Evolutionary conservation across 73 alveolate genomes (phyloP), one percentile per base, ranked within the genome.

Genomic region (Urostyla sp.): DNA sequence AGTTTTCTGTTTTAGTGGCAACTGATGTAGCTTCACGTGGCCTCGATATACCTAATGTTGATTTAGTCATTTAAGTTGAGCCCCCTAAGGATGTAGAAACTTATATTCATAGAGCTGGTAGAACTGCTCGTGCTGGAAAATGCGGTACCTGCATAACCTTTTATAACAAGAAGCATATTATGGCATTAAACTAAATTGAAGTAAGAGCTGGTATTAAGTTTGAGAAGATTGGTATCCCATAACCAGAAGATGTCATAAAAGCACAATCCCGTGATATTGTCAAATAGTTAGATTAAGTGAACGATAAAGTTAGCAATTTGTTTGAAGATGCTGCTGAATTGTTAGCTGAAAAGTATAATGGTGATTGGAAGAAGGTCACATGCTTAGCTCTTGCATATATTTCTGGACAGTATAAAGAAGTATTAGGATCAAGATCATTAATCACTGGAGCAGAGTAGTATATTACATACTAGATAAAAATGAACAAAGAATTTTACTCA

Each of bases 1-100:
- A 78, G 59, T 91, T 91, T 48, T 89, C 92, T 54, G 94, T 97
- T 6, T 87, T 97, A 44, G 97, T 97, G 13, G 99, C 99, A 4
- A 97, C 99, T 24, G 99, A 97, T 88, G 99, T 97, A 0, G 99
- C 99, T 0, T 90, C 99, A 18, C 84, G 99, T 46, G 99, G 99
- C 15, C 74, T 97, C 8, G 99, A 95, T 90, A 95, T 96, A 28
- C 98, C 97, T 8, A 94, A 95, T 23, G 98, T 96, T 4, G 97
- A 94, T 59, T 86, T 97, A 38, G 97, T 96, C 21, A 92, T 96
- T 44, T 95, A 96, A 78, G 91, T 95, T 54, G 98, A 94, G 36
- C 98, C 98, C 16, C 98, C 99, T 0, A 86, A 91, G 84, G 99
- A 96, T 56, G 95, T 94, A 40, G 99, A 96, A 72, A 88, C 98